Conservation (phyloP, 192 early-diverging fungal species). For the Gonapodya prolifera region DNA sequence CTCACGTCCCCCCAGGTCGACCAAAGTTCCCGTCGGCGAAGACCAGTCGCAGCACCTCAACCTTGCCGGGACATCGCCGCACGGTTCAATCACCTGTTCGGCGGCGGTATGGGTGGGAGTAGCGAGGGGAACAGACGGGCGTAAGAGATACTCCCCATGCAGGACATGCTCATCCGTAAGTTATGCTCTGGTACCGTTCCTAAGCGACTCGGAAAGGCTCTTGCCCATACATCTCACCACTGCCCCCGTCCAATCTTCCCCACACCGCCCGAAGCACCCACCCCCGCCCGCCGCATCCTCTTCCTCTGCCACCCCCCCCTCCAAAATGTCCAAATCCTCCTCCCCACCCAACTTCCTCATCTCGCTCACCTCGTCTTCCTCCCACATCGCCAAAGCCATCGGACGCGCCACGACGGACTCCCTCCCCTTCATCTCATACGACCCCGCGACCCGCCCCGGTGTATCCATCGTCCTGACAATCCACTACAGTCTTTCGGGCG, state of each 20-base stretch:
- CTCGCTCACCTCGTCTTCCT: neutral
- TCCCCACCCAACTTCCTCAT: neutral
- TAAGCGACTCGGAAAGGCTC: too few relatives aligned
- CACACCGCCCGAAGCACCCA: neutral
- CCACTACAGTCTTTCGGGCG: constrained; percentile 31
- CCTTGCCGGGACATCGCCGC: constrained; percentile 65
- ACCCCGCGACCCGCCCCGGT: constrained; percentile 57
- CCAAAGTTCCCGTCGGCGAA: constrained; percentile 81
- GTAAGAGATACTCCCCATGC: constrained; percentile 51
- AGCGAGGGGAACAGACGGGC: constrained; percentile 4
- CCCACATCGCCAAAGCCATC: neutral
- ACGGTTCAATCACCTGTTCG: constrained; percentile 63
- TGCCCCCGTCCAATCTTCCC: too few relatives aligned
- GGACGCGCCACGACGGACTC: constrained; percentile 28
- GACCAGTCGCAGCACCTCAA: constrained; percentile 90
- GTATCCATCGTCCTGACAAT: constrained; percentile 72
- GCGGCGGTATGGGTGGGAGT: too few relatives aligned
- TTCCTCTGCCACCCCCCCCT: neutral
- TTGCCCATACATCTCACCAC: too few relatives aligned
- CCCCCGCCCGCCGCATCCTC: neutral
- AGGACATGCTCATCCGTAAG: constrained; percentile 48
- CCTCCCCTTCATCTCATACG: constrained; percentile 50
- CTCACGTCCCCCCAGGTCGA: constrained; percentile 46
- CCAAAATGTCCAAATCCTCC: neutral
- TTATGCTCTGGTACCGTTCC: too few relatives aligned